Percentiles rank a stretch among this genome's conserved stretches.
Conservation (phyloP, 2,329 filamentous ascomycete genomes). For the Botryotinia calthae region DNA sequence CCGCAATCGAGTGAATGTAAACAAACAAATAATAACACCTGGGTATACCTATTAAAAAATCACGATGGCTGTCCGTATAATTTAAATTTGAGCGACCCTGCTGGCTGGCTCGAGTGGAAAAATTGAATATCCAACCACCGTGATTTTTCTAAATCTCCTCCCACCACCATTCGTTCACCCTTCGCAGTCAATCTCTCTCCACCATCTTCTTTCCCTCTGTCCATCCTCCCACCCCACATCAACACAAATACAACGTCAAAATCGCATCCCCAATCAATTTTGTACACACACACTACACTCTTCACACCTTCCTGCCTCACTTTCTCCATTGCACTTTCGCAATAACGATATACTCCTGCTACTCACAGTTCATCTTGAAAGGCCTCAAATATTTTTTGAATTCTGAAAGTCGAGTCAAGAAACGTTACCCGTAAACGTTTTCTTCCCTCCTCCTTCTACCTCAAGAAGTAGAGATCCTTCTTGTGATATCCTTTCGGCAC, state of each 20-base stretch:
- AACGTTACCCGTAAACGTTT: constrained; percentile 30
- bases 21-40: not conserved
- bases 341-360: not conserved
- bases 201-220: not conserved
- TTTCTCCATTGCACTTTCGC: not conserved
- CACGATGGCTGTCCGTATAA: not conserved
- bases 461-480: constrained; percentile 63
- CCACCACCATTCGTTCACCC: not conserved
- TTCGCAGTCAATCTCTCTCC: not conserved
- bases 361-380: not conserved
- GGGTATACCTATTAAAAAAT: not conserved
- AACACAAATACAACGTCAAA: constrained; percentile 17
- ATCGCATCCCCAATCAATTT: constrained; percentile 15
- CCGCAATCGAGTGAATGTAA: not conserved
- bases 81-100: constrained; percentile 7
- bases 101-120: not conserved
- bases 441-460: constrained; percentile 46
- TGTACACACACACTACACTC: constrained; percentile 2
- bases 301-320: not conserved
- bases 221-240: constrained; percentile 9
- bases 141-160: not conserved
- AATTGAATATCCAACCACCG: constrained; percentile 7
- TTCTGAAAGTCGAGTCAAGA: constrained; percentile 24
- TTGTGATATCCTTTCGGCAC: constrained; percentile 68
- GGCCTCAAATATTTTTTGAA: constrained; percentile 4